Evolutionary conservation across 2,329 filamentous ascomycete species (phyloP), one percentile per base, ranked within the genome.

Genomic region (Aspergillus sp.): DNA sequence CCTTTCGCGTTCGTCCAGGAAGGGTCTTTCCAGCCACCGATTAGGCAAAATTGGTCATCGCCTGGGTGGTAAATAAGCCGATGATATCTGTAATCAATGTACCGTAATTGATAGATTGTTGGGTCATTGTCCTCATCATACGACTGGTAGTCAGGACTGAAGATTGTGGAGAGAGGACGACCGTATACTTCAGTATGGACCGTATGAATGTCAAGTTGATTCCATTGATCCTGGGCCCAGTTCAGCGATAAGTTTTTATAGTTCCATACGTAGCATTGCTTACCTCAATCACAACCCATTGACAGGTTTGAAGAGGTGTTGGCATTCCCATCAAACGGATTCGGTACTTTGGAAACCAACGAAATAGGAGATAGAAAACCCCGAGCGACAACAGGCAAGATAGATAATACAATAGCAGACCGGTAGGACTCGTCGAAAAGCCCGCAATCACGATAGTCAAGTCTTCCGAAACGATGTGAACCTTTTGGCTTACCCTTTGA

Each of bases 1-100:
- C 85, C 80, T 60, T 88, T 86, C 1, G 94, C 85, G 70, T 92
- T 86, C 2, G 86, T 90, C 95, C 95, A 99, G 23, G 85, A 80
- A 0, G 94, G 92, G 70, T 99, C 95, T 75, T 96, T 96, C 95
- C 95, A 99, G 32, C 91, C 91, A 70, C 88, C 93, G 60, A 89
- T 90, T 3, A 96, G 83, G 27, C 93, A 80, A 67, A 98, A 98
- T 75, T 90, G 95, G 77, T 97, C 95, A 70, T 91, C 90, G 11
- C 91, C 72, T 1, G 94, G 92, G 70, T 99, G 91, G 72, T 90
- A 98, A 72, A 90, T 94, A 69, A 99, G 92, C 53, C 92, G 90
- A 64, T 99, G 89, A 72, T 99, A 98, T 66, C 95, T 89, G 76
- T 98, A 99, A 71, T 96, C 91, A 59, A 99, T 80, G 56, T 88